Evolutionary conservation across 805 yeast genomes (phyloP).

Genomic region (Blastobotrys muscicola): DNA sequence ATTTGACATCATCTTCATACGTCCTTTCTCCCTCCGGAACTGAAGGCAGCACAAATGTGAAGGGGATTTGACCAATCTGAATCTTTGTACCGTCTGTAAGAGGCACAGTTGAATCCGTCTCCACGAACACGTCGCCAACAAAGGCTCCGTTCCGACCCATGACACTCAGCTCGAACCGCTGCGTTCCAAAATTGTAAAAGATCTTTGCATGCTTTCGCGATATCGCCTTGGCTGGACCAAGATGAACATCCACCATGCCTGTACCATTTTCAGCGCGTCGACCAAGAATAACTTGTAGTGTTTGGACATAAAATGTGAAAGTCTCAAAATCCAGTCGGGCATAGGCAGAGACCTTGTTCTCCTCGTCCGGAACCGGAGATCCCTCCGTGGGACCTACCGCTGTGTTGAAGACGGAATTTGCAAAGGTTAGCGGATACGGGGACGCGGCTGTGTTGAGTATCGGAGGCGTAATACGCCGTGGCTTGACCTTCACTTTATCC

Average conservation of each 20-base stretch:
- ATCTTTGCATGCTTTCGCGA: conserved; percentile 93
- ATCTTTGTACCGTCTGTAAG: conserved; percentile 61
- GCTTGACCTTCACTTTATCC: too few relatives aligned
- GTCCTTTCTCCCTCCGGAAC: conserved; percentile 24
- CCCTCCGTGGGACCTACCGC: neutral
- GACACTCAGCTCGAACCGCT: conserved; percentile 82
- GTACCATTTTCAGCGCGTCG: conserved; percentile 66
- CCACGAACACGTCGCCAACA: conserved; percentile 84
- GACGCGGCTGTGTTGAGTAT: neutral
- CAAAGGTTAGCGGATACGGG: conserved; percentile 16
- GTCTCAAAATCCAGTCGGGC: conserved; percentile 74
- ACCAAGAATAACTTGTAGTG: conserved; percentile 90
- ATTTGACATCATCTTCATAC: conserved; percentile 1
- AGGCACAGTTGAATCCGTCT: conserved; percentile 86
- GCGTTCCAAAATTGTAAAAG: conserved; percentile 93
- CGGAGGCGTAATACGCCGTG: too few relatives aligned
- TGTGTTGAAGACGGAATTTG: conserved; percentile 7
- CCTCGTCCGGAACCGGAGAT: conserved; percentile 6
- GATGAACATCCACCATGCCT: conserved; percentile 64
- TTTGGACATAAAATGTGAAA: conserved; percentile 92
- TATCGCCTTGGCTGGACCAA: conserved; percentile 87
- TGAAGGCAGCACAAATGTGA: conserved; percentile 76
- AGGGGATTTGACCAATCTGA: conserved; percentile 89
- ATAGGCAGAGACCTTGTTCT: conserved; percentile 33
- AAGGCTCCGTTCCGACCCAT: conserved; percentile 96